phyloP scores from a whole-genome alignment of 2,329 filamentous ascomycete genomes.

The Sclerotiophoma versabilis region DNA sequence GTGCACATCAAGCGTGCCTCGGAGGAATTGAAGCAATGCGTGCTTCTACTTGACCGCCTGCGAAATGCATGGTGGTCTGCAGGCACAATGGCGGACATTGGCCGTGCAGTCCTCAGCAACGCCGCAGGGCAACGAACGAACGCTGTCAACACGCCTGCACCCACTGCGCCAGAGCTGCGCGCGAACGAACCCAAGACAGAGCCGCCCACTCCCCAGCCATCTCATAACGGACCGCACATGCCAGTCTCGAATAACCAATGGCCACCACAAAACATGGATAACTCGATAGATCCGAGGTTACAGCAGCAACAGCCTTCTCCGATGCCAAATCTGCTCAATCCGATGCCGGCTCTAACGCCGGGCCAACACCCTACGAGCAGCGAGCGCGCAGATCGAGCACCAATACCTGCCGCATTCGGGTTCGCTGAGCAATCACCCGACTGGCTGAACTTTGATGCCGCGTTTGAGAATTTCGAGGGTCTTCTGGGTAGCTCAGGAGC shows the following conservation, averaged over 20 bases:
- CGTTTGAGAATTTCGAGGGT: conserved; percentile 51
- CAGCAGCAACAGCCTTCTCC: conserved; percentile 39
- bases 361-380: conserved; percentile 50
- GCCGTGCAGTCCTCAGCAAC: conserved; percentile 48
- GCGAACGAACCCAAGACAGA: conserved; percentile 30
- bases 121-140: conserved; percentile 48
- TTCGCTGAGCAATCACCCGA: conserved; percentile 47
- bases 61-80: conserved; percentile 56
- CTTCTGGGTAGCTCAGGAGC: conserved; percentile 48
- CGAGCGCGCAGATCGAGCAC: conserved; percentile 41
- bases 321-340: conserved; percentile 42
- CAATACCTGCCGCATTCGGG: conserved; percentile 32
- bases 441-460: conserved; percentile 50
- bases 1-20: conserved; percentile 57
- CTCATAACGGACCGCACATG: conserved; percentile 23
- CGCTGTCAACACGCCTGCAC: conserved; percentile 43
- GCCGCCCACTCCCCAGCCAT: conserved; percentile 25
- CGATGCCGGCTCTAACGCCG: conserved; percentile 35
- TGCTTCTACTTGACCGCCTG: conserved; percentile 53
- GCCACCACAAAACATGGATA: conserved; percentile 32
- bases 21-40: conserved; percentile 54
- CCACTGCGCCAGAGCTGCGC: conserved; percentile 28
- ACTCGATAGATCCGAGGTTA: conserved; percentile 45
- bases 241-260: conserved; percentile 28
- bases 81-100: conserved; percentile 55